Evolutionary conservation across 1,139 yeast species (phyloP).

Genomic region (Geotrichum candidum): DNA sequence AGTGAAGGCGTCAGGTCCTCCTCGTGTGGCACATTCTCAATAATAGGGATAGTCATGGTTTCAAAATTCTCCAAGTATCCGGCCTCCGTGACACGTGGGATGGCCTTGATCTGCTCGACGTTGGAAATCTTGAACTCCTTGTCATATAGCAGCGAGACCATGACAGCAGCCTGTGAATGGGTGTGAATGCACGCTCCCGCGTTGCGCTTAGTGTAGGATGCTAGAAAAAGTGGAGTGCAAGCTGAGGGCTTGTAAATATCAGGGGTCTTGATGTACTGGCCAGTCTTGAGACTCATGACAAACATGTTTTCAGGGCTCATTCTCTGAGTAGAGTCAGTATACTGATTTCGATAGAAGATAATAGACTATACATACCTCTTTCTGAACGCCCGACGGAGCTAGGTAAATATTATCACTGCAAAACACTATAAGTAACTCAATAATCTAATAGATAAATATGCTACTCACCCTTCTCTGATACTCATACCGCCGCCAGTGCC

Average conservation of each 20-base stretch:
- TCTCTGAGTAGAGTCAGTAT: conserved; percentile 33
- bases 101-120: conserved; percentile 89
- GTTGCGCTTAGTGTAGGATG: conserved; percentile 55
- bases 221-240: conserved; percentile 82
- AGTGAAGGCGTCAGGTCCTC: conserved; percentile 68
- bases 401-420: conserved; percentile 51
- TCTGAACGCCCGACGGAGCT: conserved; percentile 95
- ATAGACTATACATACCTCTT: conserved; percentile 44
- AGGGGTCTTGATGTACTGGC: conserved; percentile 57
- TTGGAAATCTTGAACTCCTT: conserved; percentile 69
- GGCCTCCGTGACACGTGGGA: conserved; percentile 58
- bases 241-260: conserved; percentile 75
- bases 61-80: conserved; percentile 72
- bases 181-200: conserved; percentile 96
- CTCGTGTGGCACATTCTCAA: conserved; percentile 84
- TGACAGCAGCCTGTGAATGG: conserved; percentile 81
- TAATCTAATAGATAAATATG: background rate
- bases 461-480: conserved; percentile 50
- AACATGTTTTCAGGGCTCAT: conserved; percentile 79
- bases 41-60: conserved; percentile 76
- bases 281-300: conserved; percentile 56
- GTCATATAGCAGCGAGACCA: conserved; percentile 66
- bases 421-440: background rate
- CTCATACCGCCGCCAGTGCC: conserved; percentile 97
- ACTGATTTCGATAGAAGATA: background rate